Conservation (phyloP, 2,329 filamentous ascomycete species). For the Pseudopyricularia javanii region DNA sequence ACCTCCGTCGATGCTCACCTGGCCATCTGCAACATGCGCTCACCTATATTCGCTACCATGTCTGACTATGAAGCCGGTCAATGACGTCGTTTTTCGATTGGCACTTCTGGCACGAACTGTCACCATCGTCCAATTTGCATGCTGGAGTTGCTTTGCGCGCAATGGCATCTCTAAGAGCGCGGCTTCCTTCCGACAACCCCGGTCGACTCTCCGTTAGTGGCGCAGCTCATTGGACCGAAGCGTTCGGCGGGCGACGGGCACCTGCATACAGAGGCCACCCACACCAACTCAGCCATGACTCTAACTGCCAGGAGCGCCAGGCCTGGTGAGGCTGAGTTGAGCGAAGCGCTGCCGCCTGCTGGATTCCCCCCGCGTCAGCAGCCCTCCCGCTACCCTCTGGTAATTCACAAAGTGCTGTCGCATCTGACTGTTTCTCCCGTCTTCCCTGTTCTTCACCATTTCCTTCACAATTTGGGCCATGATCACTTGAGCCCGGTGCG, state of each 20-base stretch:
- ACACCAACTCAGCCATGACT: background rate
- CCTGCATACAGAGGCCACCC: background rate
- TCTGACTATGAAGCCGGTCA: background rate
- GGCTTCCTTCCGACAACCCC: background rate
- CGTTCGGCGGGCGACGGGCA: background rate
- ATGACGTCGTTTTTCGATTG: conserved; percentile 1
- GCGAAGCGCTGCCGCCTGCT: background rate
- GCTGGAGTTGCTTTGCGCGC: background rate
- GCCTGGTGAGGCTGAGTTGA: background rate
- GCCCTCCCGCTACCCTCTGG: background rate
- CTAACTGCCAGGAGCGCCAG: background rate
- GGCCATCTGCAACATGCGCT: background rate
- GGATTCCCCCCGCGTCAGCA: background rate
- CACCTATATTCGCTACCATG: background rate
- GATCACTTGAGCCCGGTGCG: background rate
- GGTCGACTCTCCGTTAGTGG: background rate
- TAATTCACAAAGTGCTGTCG: background rate
- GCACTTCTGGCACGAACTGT: background rate
- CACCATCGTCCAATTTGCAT: background rate
- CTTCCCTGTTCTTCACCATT: background rate
- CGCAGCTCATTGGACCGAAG: background rate
- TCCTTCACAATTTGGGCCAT: background rate
- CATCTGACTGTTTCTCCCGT: background rate
- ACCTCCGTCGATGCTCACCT: background rate
- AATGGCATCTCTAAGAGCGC: background rate